Evolutionary conservation across 768 basidiomycete species (phyloP).

Genomic region (Macrocybe gigantea): DNA sequence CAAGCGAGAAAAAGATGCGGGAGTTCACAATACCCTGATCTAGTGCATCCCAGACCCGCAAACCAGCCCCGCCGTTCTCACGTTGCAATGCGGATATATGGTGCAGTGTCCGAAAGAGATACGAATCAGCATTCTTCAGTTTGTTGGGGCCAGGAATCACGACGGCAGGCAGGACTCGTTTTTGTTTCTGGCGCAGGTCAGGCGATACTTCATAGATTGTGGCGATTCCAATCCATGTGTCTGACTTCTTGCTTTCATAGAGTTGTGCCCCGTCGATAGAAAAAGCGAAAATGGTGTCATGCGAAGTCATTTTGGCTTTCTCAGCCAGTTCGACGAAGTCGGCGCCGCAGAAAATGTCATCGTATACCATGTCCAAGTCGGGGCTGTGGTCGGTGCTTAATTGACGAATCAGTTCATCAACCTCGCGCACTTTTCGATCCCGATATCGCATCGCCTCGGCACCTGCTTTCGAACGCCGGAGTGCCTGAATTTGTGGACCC

Average conservation of each 20-base stretch:
- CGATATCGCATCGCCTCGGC: constrained; percentile 22
- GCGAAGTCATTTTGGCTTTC: constrained; percentile 11
- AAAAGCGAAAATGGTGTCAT: constrained; percentile 23
- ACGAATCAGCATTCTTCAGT: constrained; percentile 29
- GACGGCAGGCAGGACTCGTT: constrained; percentile 22
- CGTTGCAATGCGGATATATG: constrained; percentile 28
- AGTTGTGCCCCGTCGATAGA: constrained; percentile 36
- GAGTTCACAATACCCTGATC: constrained; percentile 1
- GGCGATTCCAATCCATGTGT: constrained; percentile 35
- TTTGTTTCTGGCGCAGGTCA: constrained; percentile 21
- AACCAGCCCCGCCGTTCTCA: constrained; percentile 17
- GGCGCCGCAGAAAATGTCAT: constrained; percentile 19
- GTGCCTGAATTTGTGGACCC: constrained; percentile 38
- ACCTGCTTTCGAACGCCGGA: constrained; percentile 13
- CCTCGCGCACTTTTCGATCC: constrained; percentile 9
- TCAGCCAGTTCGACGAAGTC: constrained; percentile 19
- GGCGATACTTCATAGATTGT: constrained; percentile 22
- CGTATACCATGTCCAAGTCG: constrained; percentile 1
- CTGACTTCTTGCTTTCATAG: constrained; percentile 32
- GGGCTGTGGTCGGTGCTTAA: background rate
- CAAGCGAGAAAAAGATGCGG: constrained; percentile 7
- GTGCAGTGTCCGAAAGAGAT: constrained; percentile 23
- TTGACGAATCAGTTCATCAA: constrained; percentile 6
- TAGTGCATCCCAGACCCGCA: constrained; percentile 18
- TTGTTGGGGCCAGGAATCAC: constrained; percentile 33